Conservation (phyloP, 306 rosid genomes). For the Gillenia trifoliata region DNA sequence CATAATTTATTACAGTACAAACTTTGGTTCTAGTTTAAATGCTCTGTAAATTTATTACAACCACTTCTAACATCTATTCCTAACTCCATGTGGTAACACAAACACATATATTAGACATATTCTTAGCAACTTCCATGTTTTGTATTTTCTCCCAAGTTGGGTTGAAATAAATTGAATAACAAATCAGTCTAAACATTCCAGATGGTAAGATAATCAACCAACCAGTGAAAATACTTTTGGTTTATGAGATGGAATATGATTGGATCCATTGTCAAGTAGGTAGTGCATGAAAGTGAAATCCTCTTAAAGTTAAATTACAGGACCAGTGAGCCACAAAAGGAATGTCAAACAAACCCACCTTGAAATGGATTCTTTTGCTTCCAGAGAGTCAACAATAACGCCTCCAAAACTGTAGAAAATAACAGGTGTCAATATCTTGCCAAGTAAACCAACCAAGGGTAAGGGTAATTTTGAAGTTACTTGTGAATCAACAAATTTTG, state of each 20-base stretch:
- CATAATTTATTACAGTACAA: not conserved
- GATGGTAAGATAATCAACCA: not conserved
- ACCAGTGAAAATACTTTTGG: not conserved
- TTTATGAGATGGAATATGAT: not conserved
- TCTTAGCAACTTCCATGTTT: not conserved
- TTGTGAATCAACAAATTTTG: not conserved
- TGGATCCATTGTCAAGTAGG: not conserved
- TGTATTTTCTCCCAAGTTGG: not conserved
- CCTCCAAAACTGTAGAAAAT: conserved; percentile 72
- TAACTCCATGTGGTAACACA: not conserved
- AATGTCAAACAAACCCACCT: conserved; percentile 53
- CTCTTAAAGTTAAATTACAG: not conserved
- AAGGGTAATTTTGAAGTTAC: not conserved
- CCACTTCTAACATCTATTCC: not conserved
- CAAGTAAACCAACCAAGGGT: not conserved
- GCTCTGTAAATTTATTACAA: not conserved
- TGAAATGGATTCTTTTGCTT: conserved; percentile 64
- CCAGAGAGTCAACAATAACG: conserved; percentile 68
- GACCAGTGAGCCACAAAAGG: conserved; percentile 11
- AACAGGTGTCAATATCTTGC: conserved; percentile 9
- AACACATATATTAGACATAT: not conserved
- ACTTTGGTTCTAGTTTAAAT: not conserved
- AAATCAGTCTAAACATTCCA: not conserved
- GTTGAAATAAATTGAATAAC: not conserved
- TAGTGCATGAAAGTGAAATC: not conserved